Conservation (phyloP, 2,329 filamentous ascomycete genomes). For the Aspergillus persii region DNA sequence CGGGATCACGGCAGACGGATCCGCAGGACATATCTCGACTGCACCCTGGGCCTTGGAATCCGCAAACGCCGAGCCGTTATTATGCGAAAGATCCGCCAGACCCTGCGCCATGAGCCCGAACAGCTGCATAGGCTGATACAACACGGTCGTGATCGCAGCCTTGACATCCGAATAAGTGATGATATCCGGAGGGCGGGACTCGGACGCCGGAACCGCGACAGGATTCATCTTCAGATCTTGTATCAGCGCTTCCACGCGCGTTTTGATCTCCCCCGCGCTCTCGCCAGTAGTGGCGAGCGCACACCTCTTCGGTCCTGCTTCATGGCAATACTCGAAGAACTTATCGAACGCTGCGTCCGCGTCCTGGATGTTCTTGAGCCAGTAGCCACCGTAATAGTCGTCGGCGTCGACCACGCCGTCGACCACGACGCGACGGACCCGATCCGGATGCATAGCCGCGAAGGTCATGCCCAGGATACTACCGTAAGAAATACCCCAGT, state of each 20-base stretch:
- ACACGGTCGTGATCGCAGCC: neutral
- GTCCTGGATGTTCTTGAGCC: conserved; percentile 3
- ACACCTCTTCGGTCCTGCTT: neutral
- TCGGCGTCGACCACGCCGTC: conserved; percentile 1
- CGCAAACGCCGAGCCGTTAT: neutral
- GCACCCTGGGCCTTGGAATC: neutral
- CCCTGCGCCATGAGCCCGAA: neutral
- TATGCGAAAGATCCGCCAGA: neutral
- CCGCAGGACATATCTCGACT: neutral
- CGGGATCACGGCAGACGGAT: neutral
- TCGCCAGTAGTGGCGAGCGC: neutral
- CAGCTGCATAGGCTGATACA: neutral
- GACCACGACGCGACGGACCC: conserved; percentile 1
- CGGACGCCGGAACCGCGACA: neutral
- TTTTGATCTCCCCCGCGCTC: neutral
- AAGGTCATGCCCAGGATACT: conserved; percentile 1
- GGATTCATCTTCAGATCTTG: neutral
- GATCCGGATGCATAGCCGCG: conserved; percentile 5
- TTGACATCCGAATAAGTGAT: conserved; percentile 5
- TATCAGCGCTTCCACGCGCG: neutral
- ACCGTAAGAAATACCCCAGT: conserved; percentile 6
- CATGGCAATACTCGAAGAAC: conserved; percentile 3
- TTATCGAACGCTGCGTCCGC: neutral
- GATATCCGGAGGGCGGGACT: neutral
- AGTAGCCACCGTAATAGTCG: conserved; percentile 1